Conservation (phyloP, 169 alveolate genomes). For the Plasmodium vivax region DNA sequence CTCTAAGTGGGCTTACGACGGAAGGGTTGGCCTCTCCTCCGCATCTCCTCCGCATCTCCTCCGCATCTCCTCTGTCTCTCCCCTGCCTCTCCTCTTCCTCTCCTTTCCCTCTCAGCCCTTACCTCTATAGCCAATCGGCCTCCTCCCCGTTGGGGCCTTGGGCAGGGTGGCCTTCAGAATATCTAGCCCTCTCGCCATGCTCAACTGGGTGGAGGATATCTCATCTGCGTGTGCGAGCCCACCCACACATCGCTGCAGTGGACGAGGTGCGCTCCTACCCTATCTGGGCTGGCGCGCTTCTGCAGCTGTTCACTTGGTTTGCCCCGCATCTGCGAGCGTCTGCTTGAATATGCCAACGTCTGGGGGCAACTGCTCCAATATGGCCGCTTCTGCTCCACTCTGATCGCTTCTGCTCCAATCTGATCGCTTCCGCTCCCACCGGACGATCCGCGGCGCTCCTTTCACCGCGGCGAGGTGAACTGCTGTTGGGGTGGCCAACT, state of each 20-base stretch:
- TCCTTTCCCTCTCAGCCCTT: neutral
- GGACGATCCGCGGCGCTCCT: neutral
- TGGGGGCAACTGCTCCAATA: neutral
- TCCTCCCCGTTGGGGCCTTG: conserved; percentile 67
- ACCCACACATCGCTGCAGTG: neutral
- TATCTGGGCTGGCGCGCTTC: neutral
- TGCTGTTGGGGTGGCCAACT: neutral
- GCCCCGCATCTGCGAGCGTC: neutral
- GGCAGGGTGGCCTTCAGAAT: conserved; percentile 58
- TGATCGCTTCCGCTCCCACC: neutral
- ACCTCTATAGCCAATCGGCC: conserved; percentile 74
- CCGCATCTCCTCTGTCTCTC: no score
- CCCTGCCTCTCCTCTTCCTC: no score
- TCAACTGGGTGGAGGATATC: neutral
- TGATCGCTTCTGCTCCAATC: neutral
- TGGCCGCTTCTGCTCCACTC: neutral
- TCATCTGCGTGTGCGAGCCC: neutral
- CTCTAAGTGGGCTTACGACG: neutral
- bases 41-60: no score
- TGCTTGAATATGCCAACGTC: neutral
- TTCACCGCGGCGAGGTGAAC: neutral
- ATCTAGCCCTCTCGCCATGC: conserved; percentile 18
- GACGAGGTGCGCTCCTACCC: neutral
- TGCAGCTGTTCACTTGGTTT: neutral
- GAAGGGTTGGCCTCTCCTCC: neutral